Base-by-base conservation (phyloP, 257 asterid genomes). In the Solanum ossicruentum region DNA sequence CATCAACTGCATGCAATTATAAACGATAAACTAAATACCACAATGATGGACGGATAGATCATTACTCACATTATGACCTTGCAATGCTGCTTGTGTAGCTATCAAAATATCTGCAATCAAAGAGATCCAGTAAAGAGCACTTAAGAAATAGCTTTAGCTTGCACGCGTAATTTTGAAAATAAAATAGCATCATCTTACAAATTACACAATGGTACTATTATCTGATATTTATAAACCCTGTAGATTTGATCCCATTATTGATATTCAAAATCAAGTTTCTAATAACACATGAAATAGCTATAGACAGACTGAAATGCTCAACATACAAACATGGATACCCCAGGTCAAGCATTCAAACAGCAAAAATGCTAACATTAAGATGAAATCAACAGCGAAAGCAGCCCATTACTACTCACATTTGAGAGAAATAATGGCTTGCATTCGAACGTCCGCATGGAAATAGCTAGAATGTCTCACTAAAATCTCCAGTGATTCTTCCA, bases 391-490 rank as follows among this genome's bases (percentile, higher is more conserved):
- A 75, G 70, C 58, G 41, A 26, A 80, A 70, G 80, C 52, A 54
- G 57, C 26, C 54, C 77, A 28, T 63, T n/a, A 17, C 36, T 23
- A 92, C 99, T 91, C 89, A 96, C 99, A 86, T 91, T 95, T 97
- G 86, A 97, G 88, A 84, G 96, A 92, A 87, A 85, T 95, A 83
- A 95, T 91, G 84, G 99, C 98, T 91, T 97, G 99, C 88, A 95
- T 97, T 47, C 98, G 96, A 82, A 97, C 99, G 90, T 94, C 99
- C 90, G 94, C 98, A 16, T 97, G 99, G 85, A 97, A 97, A 90
- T 97, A 97, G 49, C 93, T 89, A 6, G 98, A 90, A 83, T 97
- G 99, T 84, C 91, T 92, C 85, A 94, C 88, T 84, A 97, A 88
- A 87, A 95, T 97, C 93, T 92, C 95, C 88, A 94, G 66, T 66